Evolutionary conservation across 768 basidiomycete genomes (phyloP), one percentile per base, ranked within the genome.

Genomic region (Pulveroboletus sp.): DNA sequence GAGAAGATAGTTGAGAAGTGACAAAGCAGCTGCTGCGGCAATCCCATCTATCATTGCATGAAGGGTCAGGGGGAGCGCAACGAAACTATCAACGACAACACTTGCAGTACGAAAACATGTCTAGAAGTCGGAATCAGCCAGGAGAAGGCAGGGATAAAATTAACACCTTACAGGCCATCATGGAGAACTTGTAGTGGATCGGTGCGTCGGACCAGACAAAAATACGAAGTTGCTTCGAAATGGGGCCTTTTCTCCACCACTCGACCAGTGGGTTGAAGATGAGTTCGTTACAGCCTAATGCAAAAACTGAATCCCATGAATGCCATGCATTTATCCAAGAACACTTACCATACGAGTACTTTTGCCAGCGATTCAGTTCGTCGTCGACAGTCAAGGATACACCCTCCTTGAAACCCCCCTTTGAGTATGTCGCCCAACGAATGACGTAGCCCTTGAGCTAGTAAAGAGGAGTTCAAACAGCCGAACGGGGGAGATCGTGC

Each of bases 311-410:
- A 61, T 78, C 5, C 50, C 27, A 51, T 1, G 48, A 36, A 30
- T 4, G 8, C 4, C 3, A 3, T 1, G n/a, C 0, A 26, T n/a
- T 15, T 11, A 58, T 1, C 57, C 73, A 70, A 39, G 40, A 74
- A 30, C 71, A 55, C 57, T 63, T 3, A 60, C 85, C 86, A 67
- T 88, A 89, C 0, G 86, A 73, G 55, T 89, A 90, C 65, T 93
- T 95, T 60, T 93, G 89, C 93, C 93, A 96, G 3, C 93, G 69
- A 59, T 93, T 93, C 8, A 96, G 71, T 66, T 96, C 93, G 57
- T 96, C 92, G 48, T 93, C 90, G 49, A 83, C 85, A 0, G 93
- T 93, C 26, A 96, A 69, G 0, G 87, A 89, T 17, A 96, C 92
- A 55, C 93, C 93, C 61, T 96, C 93, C 70, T 92, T 88, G 76